Evolutionary conservation across 345 rosid genomes (phyloP).

Genomic region (Pistacia vera): DNA sequence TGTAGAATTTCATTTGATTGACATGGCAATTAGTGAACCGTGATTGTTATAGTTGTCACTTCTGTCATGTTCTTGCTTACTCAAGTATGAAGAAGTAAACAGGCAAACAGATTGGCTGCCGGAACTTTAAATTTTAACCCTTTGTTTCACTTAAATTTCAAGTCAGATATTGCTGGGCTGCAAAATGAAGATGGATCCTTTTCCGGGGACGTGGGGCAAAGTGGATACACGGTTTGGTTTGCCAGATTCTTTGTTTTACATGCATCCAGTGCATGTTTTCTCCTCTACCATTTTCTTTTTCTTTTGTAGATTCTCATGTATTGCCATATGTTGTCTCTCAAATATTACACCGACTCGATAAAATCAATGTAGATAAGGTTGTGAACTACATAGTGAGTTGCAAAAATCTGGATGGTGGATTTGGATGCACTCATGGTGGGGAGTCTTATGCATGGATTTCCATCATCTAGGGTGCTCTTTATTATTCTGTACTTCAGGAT

Average conservation of each 20-base stretch:
- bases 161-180: slow-evolving; percentile 66
- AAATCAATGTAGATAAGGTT: slow-evolving; percentile 74
- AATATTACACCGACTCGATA: slow-evolving; percentile 53
- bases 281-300: not conserved
- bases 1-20: not conserved
- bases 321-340: slow-evolving; percentile 81
- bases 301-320: slow-evolving; percentile 74
- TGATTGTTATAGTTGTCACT: not conserved
- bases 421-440: slow-evolving; percentile 86
- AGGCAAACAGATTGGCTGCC: not conserved
- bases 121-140: too few relatives aligned
- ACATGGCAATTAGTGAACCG: not conserved
- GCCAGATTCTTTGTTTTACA: not conserved
- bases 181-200: slow-evolving; percentile 98
- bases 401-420: slow-evolving; percentile 93
- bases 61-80: not conserved
- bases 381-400: slow-evolving; percentile 82
- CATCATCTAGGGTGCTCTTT: not conserved
- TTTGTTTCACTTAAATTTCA: slow-evolving; percentile 33
- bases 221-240: slow-evolving; percentile 72
- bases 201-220: slow-evolving; percentile 97
- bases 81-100: not conserved
- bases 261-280: not conserved
- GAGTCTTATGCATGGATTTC: slow-evolving; percentile 80
- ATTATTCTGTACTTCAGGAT: too few relatives aligned